A percentile compares a stretch with the other conserved stretches of the same genome.
These are phyloP conservation scores for Wickerhamomyces rabaulensis DNA, from an alignment of 805 yeast genomes.

Conservation along the genomic window DNA sequence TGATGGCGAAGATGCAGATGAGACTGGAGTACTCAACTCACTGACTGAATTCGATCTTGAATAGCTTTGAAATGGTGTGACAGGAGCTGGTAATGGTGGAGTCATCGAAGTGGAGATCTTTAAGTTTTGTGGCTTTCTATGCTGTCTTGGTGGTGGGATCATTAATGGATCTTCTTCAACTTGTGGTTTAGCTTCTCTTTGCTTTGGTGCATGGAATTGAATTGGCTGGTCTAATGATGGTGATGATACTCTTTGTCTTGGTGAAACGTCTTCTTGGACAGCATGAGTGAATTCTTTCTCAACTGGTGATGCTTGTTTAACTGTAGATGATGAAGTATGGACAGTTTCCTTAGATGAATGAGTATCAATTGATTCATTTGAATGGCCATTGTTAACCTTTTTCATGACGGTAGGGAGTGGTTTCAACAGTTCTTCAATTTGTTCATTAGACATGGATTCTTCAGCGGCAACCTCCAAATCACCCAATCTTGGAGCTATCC, in stretches of 20 bases:
- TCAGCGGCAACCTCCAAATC: slow-evolving; percentile 24
- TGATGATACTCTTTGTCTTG: neutral
- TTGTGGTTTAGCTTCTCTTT: neutral
- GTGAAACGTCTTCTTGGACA: neutral
- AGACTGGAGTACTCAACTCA: neutral
- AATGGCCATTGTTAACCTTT: neutral
- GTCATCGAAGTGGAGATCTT: slow-evolving; percentile 20
- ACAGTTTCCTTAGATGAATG: neutral
- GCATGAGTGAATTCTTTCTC: neutral
- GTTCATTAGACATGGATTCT: slow-evolving; percentile 14
- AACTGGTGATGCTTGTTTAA: neutral
- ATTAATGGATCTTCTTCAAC: neutral
- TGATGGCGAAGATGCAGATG: slow-evolving; percentile 13
- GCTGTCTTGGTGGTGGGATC: neutral
- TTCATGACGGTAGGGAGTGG: slow-evolving; percentile 16
- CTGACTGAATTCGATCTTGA: slow-evolving; percentile 1
- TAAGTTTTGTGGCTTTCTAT: slow-evolving; percentile 10
- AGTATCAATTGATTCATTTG: neutral
- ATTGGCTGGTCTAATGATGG: neutral
- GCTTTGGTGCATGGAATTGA: too few species aligned
- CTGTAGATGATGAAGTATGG: neutral
- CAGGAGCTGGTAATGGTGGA: slow-evolving; percentile 22
- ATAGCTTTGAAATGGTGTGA: neutral
- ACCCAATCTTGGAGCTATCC: slow-evolving; percentile 25
- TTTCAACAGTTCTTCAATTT: slow-evolving; percentile 17